Evolutionary conservation across 1,284 basidiomycete species (phyloP).

Genomic region (Ceratobasidium theobromae): DNA sequence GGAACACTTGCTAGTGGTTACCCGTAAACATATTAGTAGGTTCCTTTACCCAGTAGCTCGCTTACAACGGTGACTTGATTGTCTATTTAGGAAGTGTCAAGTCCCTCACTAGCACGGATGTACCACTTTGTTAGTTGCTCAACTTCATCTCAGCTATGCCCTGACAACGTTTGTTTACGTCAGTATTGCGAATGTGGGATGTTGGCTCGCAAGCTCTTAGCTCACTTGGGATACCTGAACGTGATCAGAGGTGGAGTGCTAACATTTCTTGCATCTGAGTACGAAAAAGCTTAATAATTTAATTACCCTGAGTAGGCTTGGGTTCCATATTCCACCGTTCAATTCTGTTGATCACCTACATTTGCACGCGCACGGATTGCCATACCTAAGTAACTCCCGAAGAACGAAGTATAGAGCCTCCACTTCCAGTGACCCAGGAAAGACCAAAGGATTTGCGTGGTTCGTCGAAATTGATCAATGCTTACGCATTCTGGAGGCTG

Average conservation of each 20-base stretch:
- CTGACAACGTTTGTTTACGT: too few relatives aligned
- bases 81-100: conserved; percentile 42
- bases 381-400: conserved; percentile 41
- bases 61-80: conserved; percentile 31
- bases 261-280: neutral
- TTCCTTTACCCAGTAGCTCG: conserved; percentile 29
- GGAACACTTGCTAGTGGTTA: conserved; percentile 49
- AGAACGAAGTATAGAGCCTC: conserved; percentile 45
- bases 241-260: conserved; percentile 35
- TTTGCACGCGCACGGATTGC: conserved; percentile 49
- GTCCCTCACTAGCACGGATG: conserved; percentile 41
- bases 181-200: conserved; percentile 44
- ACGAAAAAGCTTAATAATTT: too few relatives aligned
- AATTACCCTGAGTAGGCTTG: conserved; percentile 39
- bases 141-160: conserved; percentile 15
- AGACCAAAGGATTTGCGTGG: conserved; percentile 49
- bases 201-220: conserved; percentile 41
- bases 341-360: conserved; percentile 50
- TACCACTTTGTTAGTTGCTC: conserved; percentile 40
- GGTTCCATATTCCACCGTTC: conserved; percentile 50
- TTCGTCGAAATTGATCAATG: conserved; percentile 47
- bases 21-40: conserved; percentile 44
- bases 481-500: too few relatives aligned
- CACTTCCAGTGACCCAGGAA: conserved; percentile 13
- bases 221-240: conserved; percentile 33